These are phyloP conservation scores for Aspergillus vadensis DNA, from an alignment of 2,329 filamentous ascomycete species.

Conservation along the genomic window DNA sequence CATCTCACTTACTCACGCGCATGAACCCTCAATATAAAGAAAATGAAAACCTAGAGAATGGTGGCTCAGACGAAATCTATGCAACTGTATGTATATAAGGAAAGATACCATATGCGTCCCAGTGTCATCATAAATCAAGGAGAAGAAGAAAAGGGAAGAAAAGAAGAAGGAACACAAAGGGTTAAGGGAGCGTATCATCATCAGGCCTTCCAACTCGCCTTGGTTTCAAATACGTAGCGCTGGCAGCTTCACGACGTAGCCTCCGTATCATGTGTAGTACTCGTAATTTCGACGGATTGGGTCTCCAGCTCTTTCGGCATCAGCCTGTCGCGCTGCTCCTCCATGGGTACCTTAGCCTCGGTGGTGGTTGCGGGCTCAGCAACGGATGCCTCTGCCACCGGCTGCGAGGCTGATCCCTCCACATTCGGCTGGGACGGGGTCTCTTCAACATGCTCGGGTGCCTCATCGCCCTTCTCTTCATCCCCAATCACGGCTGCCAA, in stretches of 20 bases:
- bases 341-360: slow-evolving; percentile 17
- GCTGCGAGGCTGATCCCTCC: slow-evolving; percentile 27
- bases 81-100: slow-evolving; percentile 24
- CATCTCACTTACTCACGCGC: neutral
- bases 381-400: slow-evolving; percentile 14
- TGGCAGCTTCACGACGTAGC: slow-evolving; percentile 27
- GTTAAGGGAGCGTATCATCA: slow-evolving; percentile 16
- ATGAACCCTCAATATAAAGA: slow-evolving; percentile 5
- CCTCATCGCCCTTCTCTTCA: slow-evolving; percentile 53
- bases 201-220: slow-evolving; percentile 11
- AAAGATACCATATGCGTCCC: slow-evolving; percentile 18
- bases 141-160: neutral
- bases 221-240: neutral
- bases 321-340: slow-evolving; percentile 21
- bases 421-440: slow-evolving; percentile 19
- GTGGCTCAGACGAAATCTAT: slow-evolving; percentile 19
- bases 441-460: slow-evolving; percentile 43
- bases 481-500: slow-evolving; percentile 80
- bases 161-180: slow-evolving; percentile 5
- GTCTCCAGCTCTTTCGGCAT: slow-evolving; percentile 41
- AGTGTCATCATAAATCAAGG: slow-evolving; percentile 12
- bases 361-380: slow-evolving; percentile 12
- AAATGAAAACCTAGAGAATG: slow-evolving; percentile 5
- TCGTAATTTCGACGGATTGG: slow-evolving; percentile 39
- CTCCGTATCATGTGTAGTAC: slow-evolving; percentile 27